Percentiles rank a stretch among this genome's conserved stretches.
These are phyloP conservation scores for Fusarium devonianum DNA, from an alignment of 2,329 filamentous ascomycete genomes.

Conservation along the genomic window DNA sequence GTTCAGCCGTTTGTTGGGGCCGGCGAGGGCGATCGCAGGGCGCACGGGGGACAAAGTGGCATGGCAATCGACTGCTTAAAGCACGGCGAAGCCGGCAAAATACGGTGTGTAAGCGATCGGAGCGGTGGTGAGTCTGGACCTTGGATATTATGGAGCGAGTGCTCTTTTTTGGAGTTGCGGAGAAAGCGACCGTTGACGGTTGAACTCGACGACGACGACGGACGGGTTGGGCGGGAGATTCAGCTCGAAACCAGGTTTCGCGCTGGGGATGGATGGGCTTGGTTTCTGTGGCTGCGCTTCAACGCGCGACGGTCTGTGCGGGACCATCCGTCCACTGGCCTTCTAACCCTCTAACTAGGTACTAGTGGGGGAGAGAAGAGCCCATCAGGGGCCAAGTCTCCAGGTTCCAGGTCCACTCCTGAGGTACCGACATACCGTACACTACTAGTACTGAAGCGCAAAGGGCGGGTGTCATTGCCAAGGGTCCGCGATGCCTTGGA, in stretches of 20 bases:
- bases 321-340: slow-evolving; percentile 23
- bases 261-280: background rate
- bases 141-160: background rate
- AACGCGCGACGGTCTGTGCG: slow-evolving; percentile 27
- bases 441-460: no score
- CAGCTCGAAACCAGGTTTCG: slow-evolving; percentile 10
- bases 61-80: slow-evolving; percentile 34
- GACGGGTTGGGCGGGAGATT: slow-evolving; percentile 14
- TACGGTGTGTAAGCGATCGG: slow-evolving; percentile 11
- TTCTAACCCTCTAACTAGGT: no score
- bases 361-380: slow-evolving; percentile 19
- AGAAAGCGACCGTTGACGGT: slow-evolving; percentile 1
- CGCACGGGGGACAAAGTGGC: slow-evolving; percentile 33
- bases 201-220: slow-evolving; percentile 8
- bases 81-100: slow-evolving; percentile 32
- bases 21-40: slow-evolving; percentile 36
- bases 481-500: no score
- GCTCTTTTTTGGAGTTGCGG: slow-evolving; percentile 2
- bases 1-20: slow-evolving; percentile 33
- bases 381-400: no score
- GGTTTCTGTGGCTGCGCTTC: slow-evolving; percentile 28
- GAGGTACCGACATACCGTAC: no score
- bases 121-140: background rate
- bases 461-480: no score
- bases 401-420: no score